A percentile compares a stretch with the other conserved stretches of the same genome.
These are phyloP conservation scores for Naegleria gruberi DNA, from an alignment of 208 protist species.

Conservation along the genomic window DNA sequence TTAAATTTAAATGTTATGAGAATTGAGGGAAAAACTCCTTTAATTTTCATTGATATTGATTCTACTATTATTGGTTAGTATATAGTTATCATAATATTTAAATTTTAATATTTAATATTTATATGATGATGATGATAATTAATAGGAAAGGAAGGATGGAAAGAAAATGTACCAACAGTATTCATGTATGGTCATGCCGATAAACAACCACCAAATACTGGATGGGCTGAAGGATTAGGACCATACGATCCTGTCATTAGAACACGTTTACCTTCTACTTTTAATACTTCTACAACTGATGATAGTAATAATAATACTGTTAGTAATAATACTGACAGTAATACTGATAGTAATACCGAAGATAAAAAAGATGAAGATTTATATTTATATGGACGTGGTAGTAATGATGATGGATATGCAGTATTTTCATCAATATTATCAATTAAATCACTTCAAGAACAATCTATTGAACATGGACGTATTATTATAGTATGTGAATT, in stretches of 20 bases:
- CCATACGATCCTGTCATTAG: constrained; percentile 67
- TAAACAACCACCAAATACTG: constrained; percentile 83
- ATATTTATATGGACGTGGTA: constrained; percentile 70
- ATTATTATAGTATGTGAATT: constrained; percentile 76
- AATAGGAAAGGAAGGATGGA: background rate
- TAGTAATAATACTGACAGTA: no score
- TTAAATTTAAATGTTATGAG: constrained; percentile 62
- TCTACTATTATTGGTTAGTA: constrained; percentile 35
- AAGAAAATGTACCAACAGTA: constrained; percentile 26
- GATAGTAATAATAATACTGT: no score
- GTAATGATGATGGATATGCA: constrained; percentile 74
- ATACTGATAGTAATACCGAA: no score
- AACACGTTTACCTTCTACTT: constrained; percentile 35
- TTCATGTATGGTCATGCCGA: constrained; percentile 93
- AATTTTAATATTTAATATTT: background rate
- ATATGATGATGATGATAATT: background rate
- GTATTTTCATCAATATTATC: constrained; percentile 56
- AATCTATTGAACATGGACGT: constrained; percentile 64
- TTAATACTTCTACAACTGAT: no score
- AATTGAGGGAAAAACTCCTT: constrained; percentile 61
- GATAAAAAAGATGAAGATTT: background rate
- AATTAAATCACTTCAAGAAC: constrained; percentile 59
- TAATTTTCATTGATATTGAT: constrained; percentile 66
- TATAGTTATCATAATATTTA: background rate
- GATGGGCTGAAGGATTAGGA: constrained; percentile 74